These are phyloP conservation scores for Trichoderma sp. DNA, from an alignment of 2,329 filamentous ascomycete genomes.

Conservation along the genomic window DNA sequence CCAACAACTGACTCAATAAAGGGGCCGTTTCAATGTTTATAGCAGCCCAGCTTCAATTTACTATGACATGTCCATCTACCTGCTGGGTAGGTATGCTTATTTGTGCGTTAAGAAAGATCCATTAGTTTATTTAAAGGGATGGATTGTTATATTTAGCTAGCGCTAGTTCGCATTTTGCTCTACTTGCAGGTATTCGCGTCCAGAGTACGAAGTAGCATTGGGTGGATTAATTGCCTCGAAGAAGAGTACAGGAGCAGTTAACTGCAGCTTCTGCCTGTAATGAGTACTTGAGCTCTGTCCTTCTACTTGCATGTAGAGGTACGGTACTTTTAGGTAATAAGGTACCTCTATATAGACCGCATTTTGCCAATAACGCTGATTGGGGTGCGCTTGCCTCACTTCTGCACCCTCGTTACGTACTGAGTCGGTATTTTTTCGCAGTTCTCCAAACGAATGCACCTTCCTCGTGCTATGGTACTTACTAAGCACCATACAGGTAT, in stretches of 20 bases:
- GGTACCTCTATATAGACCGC: not conserved
- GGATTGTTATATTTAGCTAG: not conserved
- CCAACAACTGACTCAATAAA: not conserved
- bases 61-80: not conserved
- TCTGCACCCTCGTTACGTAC: not conserved
- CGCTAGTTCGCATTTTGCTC: not conserved
- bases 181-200: not conserved
- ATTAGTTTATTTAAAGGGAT: not conserved
- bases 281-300: not conserved
- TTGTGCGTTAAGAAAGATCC: not conserved
- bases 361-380: not conserved
- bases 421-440: not conserved
- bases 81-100: not conserved
- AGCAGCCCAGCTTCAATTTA: not conserved
- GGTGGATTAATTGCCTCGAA: not conserved
- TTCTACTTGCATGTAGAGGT: not conserved
- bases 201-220: not conserved
- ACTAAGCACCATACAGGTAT: not conserved
- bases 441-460: not conserved
- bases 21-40: not conserved
- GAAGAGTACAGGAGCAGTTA: not conserved
- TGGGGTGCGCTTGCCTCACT: not conserved
- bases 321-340: not conserved
- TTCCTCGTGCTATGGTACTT: not conserved
- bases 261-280: not conserved